A percentile compares a stretch with the other conserved stretches of the same genome.
These are phyloP conservation scores for Solanum chmielewskii DNA, from an alignment of 257 asterid species.

Conservation along the genomic window DNA sequence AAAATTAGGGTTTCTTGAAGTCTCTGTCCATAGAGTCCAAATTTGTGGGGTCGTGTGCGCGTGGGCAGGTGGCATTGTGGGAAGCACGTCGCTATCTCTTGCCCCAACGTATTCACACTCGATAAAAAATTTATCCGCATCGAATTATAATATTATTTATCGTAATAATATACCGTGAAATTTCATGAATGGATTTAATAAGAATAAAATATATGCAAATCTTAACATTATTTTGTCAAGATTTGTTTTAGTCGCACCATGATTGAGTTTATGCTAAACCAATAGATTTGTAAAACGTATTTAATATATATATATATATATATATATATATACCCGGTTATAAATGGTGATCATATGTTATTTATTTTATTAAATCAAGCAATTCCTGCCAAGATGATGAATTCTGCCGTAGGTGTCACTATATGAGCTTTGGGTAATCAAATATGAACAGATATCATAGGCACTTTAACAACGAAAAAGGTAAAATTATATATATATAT, in stretches of 20 bases:
- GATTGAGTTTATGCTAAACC: neutral
- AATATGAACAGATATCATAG: too few relatives aligned
- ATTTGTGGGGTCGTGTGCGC: slow-evolving; percentile 41
- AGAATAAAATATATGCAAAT: too few relatives aligned
- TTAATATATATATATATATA: neutral
- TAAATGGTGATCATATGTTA: neutral
- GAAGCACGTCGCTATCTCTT: slow-evolving; percentile 36
- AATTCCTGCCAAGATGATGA: too few relatives aligned
- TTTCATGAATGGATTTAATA: too few relatives aligned
- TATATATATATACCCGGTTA: neutral
- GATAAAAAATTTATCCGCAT: neutral
- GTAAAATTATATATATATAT: too few relatives aligned
- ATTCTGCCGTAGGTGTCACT: too few relatives aligned
- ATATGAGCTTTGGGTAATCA: too few relatives aligned
- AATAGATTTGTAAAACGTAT: neutral
- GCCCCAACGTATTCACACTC: slow-evolving; percentile 2
- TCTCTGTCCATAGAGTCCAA: neutral
- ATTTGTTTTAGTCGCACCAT: neutral
- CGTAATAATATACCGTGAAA: too few relatives aligned
- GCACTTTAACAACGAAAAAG: too few relatives aligned
- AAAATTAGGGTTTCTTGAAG: slow-evolving; percentile 34
- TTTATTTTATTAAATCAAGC: neutral
- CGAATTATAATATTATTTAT: too few relatives aligned
- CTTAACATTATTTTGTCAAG: too few relatives aligned
- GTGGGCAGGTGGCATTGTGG: slow-evolving; percentile 22